phyloP scores from a whole-genome alignment of 768 basidiomycete species.

The Boletus speciosus region DNA sequence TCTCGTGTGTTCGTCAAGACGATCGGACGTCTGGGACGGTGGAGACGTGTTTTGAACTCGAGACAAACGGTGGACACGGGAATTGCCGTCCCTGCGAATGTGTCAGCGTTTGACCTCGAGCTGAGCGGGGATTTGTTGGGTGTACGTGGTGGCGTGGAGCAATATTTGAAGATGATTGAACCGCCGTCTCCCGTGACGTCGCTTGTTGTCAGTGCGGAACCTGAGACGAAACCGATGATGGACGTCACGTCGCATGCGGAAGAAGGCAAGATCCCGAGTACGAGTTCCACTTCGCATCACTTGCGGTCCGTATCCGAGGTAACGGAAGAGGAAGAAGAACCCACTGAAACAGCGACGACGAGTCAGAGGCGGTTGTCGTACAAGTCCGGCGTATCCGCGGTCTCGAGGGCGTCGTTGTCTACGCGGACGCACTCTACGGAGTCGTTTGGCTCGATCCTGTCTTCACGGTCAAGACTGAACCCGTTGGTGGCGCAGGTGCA shows the following conservation, averaged over 20 bases:
- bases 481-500: constrained; percentile 34
- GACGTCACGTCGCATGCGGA: neutral
- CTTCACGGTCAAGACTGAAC: constrained; percentile 28
- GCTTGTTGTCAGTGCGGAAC: neutral
- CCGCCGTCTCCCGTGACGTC: constrained; percentile 25
- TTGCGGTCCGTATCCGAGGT: constrained; percentile 31
- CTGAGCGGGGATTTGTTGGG: constrained; percentile 57
- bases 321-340: constrained; percentile 30
- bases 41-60: constrained; percentile 73
- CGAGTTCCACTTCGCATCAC: constrained; percentile 13
- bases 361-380: constrained; percentile 14
- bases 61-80: constrained; percentile 36
- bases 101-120: constrained; percentile 72
- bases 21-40: constrained; percentile 75
- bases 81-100: constrained; percentile 39
- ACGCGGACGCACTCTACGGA: constrained; percentile 33
- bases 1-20: constrained; percentile 79
- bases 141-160: constrained; percentile 61
- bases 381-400: constrained; percentile 21
- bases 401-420: constrained; percentile 20
- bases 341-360: constrained; percentile 15
- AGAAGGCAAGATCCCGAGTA: constrained; percentile 6
- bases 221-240: constrained; percentile 1
- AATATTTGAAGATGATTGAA: constrained; percentile 59
- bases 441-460: constrained; percentile 32